These are phyloP conservation scores for Zygoascus tannicola DNA, from an alignment of 805 yeast genomes.

Conservation along the genomic window DNA sequence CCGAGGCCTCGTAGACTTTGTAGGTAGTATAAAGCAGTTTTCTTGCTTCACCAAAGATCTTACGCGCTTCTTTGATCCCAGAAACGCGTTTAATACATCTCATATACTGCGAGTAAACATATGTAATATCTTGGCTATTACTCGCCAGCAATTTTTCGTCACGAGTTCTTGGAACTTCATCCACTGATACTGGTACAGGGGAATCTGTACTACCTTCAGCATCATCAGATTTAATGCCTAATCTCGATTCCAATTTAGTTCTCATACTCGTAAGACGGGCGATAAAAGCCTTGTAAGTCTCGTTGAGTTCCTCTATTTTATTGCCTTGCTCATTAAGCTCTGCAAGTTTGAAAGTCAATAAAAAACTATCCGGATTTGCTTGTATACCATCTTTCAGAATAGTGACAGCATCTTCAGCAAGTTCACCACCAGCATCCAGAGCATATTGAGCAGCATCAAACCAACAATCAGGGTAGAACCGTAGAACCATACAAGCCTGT, in stretches of 20 bases:
- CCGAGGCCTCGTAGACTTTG: conserved; percentile 74
- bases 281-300: conserved; percentile 43
- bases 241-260: conserved; percentile 26
- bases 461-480: conserved; percentile 71
- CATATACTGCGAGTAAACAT: conserved; percentile 62
- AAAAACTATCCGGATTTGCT: conserved; percentile 61
- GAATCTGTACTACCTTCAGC: background rate
- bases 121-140: conserved; percentile 41
- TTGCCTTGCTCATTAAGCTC: conserved; percentile 58
- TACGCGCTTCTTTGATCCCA: conserved; percentile 66
- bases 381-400: conserved; percentile 45
- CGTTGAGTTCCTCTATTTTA: conserved; percentile 41
- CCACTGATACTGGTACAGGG: background rate
- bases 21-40: conserved; percentile 53
- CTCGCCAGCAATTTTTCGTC: conserved; percentile 17
- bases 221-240: conserved; percentile 20
- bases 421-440: conserved; percentile 1
- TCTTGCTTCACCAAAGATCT: conserved; percentile 60
- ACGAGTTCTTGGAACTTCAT: background rate
- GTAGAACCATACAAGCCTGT: conserved; percentile 53
- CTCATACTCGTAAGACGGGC: conserved; percentile 28
- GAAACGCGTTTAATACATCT: conserved; percentile 54
- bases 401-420: conserved; percentile 34
- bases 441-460: conserved; percentile 38
- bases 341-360: conserved; percentile 57